These are phyloP conservation scores for Komagataella populi DNA, from an alignment of 805 yeast genomes.

Conservation along the genomic window DNA sequence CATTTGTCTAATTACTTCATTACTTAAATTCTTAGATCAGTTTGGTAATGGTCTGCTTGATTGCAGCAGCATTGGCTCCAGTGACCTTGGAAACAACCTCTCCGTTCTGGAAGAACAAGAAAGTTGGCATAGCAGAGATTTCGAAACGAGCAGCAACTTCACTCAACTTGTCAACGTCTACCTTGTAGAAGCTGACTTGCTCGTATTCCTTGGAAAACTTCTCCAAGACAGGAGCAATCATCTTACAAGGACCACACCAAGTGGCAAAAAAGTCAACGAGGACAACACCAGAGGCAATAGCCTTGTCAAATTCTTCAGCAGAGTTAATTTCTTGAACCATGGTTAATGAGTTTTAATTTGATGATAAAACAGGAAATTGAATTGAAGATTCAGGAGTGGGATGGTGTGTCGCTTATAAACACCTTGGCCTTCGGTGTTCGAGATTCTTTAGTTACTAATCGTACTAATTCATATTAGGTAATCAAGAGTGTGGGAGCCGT, in stretches of 20 bases:
- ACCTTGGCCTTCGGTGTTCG: background rate
- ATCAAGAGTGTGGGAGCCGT: background rate
- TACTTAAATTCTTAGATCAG: slow-evolving; percentile 11
- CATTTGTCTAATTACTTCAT: background rate
- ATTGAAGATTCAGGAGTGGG: background rate
- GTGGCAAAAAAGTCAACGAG: slow-evolving; percentile 94
- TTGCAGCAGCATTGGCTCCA: slow-evolving; percentile 83
- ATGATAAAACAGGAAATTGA: background rate
- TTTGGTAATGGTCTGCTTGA: slow-evolving; percentile 42
- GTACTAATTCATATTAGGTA: background rate
- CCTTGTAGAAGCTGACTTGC: slow-evolving; percentile 67
- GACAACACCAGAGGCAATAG: slow-evolving; percentile 59
- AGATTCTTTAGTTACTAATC: background rate
- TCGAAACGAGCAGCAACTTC: slow-evolving; percentile 59
- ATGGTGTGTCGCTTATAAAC: background rate
- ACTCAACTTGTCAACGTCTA: slow-evolving; percentile 80
- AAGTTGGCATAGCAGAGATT: slow-evolving; percentile 45
- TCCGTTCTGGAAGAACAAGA: slow-evolving; percentile 73
- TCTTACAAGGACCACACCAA: slow-evolving; percentile 99
- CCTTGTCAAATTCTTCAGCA: slow-evolving; percentile 49
- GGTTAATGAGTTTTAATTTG: slow-evolving; percentile 3
- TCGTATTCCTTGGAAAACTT: slow-evolving; percentile 59
- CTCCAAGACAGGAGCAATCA: slow-evolving; percentile 88
- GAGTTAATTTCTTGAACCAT: slow-evolving; percentile 41
- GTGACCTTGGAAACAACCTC: slow-evolving; percentile 64